phyloP scores from a whole-genome alignment of 225 moss, liverwort and hornwort genomes.

The Lunularia cruciata region DNA sequence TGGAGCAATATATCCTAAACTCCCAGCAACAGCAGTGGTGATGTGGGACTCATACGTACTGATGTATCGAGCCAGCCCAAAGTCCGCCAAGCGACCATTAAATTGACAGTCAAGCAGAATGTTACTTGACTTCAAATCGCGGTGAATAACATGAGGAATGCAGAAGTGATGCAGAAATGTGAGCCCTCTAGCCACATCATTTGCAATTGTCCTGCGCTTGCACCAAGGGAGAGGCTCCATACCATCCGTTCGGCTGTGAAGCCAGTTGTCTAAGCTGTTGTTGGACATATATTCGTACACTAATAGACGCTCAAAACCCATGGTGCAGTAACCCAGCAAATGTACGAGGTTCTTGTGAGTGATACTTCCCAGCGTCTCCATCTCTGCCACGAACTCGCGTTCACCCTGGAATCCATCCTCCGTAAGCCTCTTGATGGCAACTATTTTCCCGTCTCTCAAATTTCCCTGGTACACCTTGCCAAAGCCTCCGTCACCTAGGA shows the following conservation, averaged over 20 bases:
- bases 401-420: conserved; percentile 42
- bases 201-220: conserved; percentile 32
- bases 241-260: conserved; percentile 28
- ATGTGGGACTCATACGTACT: conserved; percentile 42
- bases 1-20: conserved; percentile 47
- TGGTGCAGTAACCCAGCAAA: conserved; percentile 39
- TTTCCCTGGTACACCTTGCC: conserved; percentile 44
- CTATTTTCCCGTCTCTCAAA: conserved; percentile 27
- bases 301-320: conserved; percentile 29
- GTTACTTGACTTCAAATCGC: too few relatives aligned
- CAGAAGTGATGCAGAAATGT: conserved; percentile 45
- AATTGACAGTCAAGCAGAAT: too few relatives aligned
- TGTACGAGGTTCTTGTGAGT: conserved; percentile 45
- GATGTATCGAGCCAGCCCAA: conserved; percentile 41
- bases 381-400: conserved; percentile 45
- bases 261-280: conserved; percentile 42
- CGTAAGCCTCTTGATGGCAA: conserved; percentile 47
- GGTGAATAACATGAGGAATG: too few relatives aligned
- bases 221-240: conserved; percentile 33
- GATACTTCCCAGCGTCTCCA: conserved; percentile 38
- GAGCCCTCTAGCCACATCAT: conserved; percentile 40
- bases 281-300: conserved; percentile 51
- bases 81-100: conserved; percentile 36
- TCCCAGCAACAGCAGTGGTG: conserved; percentile 46
- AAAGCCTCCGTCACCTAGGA: conserved; percentile 49